Percentiles rank a stretch among this genome's conserved stretches.
Evolutionary conservation across 352 stramenopile species (phyloP).

Genomic region (Pythium coloratum): DNA sequence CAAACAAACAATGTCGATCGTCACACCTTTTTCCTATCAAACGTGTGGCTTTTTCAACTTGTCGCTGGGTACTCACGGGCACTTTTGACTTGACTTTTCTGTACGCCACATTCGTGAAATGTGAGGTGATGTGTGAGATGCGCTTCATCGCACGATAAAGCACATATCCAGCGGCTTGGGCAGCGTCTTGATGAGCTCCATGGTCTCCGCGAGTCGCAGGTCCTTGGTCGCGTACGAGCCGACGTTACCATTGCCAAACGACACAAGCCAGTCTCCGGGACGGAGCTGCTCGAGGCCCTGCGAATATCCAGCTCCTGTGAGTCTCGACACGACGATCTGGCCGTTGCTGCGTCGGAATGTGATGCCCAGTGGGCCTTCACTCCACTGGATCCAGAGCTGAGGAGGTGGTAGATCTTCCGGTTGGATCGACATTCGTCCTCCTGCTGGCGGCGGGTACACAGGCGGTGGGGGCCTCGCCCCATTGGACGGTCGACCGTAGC

Average conservation of each 20-base stretch:
- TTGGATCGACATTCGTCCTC: background rate
- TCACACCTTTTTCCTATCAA: background rate
- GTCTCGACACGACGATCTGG: constrained; percentile 73
- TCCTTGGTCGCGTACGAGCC: constrained; percentile 46
- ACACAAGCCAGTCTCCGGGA: constrained; percentile 74
- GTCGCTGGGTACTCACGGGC: background rate
- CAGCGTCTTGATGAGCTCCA: constrained; percentile 76
- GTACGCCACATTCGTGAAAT: constrained; percentile 6
- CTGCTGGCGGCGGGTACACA: background rate
- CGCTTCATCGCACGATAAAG: constrained; percentile 64
- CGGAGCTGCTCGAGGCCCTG: constrained; percentile 64
- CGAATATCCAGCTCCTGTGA: constrained; percentile 71
- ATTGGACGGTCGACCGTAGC: background rate
- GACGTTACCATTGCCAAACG: constrained; percentile 51
- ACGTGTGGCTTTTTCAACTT: background rate
- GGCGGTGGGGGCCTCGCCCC: background rate
- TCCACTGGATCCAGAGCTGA: constrained; percentile 75
- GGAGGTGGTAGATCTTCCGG: constrained; percentile 29
- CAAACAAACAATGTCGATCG: background rate
- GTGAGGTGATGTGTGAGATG: background rate
- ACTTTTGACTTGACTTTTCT: background rate
- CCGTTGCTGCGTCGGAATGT: constrained; percentile 81
- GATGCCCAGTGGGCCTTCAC: constrained; percentile 68
- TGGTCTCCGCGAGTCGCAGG: constrained; percentile 70
- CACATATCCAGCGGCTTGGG: constrained; percentile 80